phyloP scores from a whole-genome alignment of 257 asterid genomes.

The Nicotiana tabacum region DNA sequence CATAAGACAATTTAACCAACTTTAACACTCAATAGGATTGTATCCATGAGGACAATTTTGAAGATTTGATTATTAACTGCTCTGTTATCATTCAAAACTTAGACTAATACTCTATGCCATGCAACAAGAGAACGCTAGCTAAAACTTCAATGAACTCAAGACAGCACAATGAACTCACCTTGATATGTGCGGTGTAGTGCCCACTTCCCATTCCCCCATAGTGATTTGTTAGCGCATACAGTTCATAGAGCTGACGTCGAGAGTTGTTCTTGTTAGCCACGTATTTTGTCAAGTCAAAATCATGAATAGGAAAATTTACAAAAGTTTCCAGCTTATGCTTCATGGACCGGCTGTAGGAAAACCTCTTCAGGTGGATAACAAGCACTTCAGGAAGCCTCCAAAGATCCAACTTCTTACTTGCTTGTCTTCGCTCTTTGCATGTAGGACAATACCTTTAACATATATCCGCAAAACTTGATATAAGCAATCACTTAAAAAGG shows the following conservation, averaged over 20 bases:
- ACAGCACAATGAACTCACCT: constrained; percentile 38
- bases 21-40: not conserved
- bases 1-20: not conserved
- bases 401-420: constrained; percentile 95
- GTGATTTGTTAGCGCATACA: constrained; percentile 92
- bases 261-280: constrained; percentile 91
- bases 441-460: constrained; percentile 87
- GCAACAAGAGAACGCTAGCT: not conserved
- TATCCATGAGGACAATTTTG: not conserved
- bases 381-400: constrained; percentile 99
- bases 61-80: not conserved
- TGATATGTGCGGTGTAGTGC: constrained; percentile 91
- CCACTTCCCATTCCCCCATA: constrained; percentile 99
- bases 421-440: constrained; percentile 97
- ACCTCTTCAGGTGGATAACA: constrained; percentile 93
- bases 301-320: constrained; percentile 91
- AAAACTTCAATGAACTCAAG: not conserved
- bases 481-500: not conserved
- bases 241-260: constrained; percentile 79
- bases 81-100: not conserved
- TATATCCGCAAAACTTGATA: constrained; percentile 2
- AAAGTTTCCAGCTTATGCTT: constrained; percentile 98
- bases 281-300: constrained; percentile 84
- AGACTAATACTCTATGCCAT: not conserved
- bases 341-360: constrained; percentile 94